A percentile compares a stretch with the other conserved stretches of the same genome.
These are phyloP conservation scores for Kwoniella sp. DNA, from an alignment of 768 basidiomycete species.

Conservation along the genomic window DNA sequence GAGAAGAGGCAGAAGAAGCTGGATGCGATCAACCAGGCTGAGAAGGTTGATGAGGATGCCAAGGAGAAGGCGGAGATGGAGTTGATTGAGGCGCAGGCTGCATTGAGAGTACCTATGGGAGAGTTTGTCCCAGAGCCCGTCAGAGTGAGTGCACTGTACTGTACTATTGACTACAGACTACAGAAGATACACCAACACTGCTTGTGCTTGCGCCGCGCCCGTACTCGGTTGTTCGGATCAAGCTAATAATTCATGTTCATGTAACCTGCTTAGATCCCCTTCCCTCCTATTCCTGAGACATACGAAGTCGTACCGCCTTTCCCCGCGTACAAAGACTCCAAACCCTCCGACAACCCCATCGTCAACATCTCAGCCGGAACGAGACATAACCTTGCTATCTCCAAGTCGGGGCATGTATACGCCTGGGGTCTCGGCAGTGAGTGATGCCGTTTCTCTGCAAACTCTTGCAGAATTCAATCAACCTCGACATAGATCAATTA, in stretches of 20 bases:
- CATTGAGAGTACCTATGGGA: conserved; percentile 46
- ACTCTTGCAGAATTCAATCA: too few relatives aligned
- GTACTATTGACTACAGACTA: too few relatives aligned
- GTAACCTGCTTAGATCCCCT: conserved; percentile 56
- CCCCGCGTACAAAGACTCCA: conserved; percentile 46
- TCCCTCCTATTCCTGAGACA: conserved; percentile 57
- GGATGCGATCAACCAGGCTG: conserved; percentile 28
- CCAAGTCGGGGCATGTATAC: conserved; percentile 57
- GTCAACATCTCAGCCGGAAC: conserved; percentile 56
- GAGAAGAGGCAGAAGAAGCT: conserved; percentile 29
- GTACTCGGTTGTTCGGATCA: too few relatives aligned
- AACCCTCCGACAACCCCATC: conserved; percentile 51
- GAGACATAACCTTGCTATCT: conserved; percentile 58
- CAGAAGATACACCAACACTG: too few relatives aligned
- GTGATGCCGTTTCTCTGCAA: too few relatives aligned
- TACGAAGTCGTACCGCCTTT: conserved; percentile 54
- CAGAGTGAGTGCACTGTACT: conserved; percentile 42
- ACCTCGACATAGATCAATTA: too few relatives aligned
- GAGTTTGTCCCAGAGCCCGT: conserved; percentile 54
- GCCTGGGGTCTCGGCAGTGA: conserved; percentile 58
- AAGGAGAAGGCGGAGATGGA: conserved; percentile 39
- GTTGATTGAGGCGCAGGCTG: conserved; percentile 40
- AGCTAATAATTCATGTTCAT: conserved; percentile 10
- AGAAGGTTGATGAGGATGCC: conserved; percentile 29
- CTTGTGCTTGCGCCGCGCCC: too few relatives aligned